Percentiles rank a stretch among this genome's conserved stretches.
These are phyloP conservation scores for Pseudodiploospora longispora DNA, from an alignment of 2,329 filamentous ascomycete genomes.

Conservation along the genomic window DNA sequence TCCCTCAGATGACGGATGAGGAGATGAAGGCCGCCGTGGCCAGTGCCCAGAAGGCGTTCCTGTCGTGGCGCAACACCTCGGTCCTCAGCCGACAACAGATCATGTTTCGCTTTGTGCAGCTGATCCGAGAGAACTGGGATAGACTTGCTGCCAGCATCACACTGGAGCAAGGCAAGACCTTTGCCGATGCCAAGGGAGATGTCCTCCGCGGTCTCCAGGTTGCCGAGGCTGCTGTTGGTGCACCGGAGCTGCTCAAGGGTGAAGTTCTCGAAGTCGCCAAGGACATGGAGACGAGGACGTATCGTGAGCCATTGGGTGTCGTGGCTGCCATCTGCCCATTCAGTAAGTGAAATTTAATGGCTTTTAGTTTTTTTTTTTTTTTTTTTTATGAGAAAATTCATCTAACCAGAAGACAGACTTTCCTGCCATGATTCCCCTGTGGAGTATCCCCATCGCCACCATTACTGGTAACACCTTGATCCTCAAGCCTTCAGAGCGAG, in stretches of 20 bases:
- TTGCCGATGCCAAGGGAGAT: conserved; percentile 74
- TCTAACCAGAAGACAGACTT: conserved; percentile 51
- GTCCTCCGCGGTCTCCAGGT: conserved; percentile 78
- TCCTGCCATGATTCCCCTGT: conserved; percentile 88
- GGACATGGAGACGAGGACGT: conserved; percentile 83
- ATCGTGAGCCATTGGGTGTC: conserved; percentile 73
- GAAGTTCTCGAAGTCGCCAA: conserved; percentile 79
- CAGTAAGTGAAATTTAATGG: conserved; percentile 43
- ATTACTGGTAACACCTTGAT: conserved; percentile 78
- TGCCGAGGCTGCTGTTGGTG: conserved; percentile 72
- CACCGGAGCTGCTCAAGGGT: conserved; percentile 73
- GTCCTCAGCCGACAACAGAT: conserved; percentile 70
- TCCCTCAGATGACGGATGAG: conserved; percentile 71
- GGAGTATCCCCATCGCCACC: conserved; percentile 79
- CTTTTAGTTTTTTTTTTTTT: background rate
- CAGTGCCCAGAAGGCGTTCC: conserved; percentile 68
- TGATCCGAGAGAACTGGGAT: conserved; percentile 82
- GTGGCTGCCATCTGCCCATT: conserved; percentile 82
- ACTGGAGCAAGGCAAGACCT: conserved; percentile 82
- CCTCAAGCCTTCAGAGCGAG: conserved; percentile 79
- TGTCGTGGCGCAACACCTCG: conserved; percentile 63
- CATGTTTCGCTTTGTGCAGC: conserved; percentile 76
- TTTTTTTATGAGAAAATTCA: conserved; percentile 7
- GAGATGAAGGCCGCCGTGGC: conserved; percentile 70
- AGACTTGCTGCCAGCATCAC: conserved; percentile 77